Percentiles rank a stretch among this genome's conserved stretches.
These are phyloP conservation scores for Lactifluus subvellereus DNA, from an alignment of 768 basidiomycete genomes.

Conservation along the genomic window DNA sequence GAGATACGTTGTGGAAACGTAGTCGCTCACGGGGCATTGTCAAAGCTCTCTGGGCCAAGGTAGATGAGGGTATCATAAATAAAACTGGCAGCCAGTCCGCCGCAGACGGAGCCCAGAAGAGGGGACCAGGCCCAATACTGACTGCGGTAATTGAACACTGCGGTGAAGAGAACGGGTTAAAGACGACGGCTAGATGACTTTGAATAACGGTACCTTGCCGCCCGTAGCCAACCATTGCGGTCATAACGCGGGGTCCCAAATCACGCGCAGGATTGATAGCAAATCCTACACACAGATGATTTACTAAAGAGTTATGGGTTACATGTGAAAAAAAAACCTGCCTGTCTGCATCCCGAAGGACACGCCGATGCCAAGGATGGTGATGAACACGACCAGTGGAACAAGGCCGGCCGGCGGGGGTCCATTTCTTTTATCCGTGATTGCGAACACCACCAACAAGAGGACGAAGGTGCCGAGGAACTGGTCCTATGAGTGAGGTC, in stretches of 20 bases:
- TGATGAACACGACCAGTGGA: constrained; percentile 50
- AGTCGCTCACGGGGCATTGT: constrained; percentile 48
- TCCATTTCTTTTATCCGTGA: constrained; percentile 48
- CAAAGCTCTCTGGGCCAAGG: constrained; percentile 46
- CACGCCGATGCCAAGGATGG: constrained; percentile 53
- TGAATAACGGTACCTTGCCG: constrained; percentile 31
- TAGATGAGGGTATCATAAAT: constrained; percentile 57
- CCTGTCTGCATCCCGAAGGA: constrained; percentile 57
- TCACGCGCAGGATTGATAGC: constrained; percentile 71
- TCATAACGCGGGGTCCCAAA: constrained; percentile 61
- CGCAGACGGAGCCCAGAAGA: constrained; percentile 51
- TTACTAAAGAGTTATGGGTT: too few species aligned
- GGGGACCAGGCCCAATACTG: constrained; percentile 78
- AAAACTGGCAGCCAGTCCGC: constrained; percentile 48
- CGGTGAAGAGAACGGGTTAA: not conserved
- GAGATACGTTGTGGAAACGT: not conserved
- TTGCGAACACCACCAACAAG: constrained; percentile 47
- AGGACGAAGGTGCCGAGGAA: constrained; percentile 53
- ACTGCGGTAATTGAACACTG: constrained; percentile 39
- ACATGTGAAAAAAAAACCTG: not conserved
- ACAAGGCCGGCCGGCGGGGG: constrained; percentile 46
- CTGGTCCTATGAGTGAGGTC: constrained; percentile 14
- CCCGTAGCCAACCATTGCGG: constrained; percentile 71
- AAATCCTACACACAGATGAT: constrained; percentile 35
- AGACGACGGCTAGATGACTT: not conserved